Conservation (phyloP, 192 early-diverging fungal species). For the Rhizoclosmatium sp. region DNA sequence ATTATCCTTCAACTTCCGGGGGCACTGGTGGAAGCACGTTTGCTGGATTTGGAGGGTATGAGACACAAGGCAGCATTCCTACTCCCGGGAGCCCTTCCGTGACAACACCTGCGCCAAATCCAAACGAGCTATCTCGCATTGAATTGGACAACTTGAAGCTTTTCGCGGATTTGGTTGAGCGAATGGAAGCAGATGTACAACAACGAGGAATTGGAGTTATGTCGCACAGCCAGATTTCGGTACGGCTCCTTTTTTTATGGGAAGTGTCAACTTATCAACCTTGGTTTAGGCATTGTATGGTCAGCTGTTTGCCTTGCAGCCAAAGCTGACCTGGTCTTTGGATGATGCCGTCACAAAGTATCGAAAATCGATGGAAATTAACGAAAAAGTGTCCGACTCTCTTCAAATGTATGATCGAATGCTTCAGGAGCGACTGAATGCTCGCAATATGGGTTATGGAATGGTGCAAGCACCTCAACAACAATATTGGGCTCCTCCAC, state of each 20-base stretch:
- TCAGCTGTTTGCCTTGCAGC: constrained; percentile 87
- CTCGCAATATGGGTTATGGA: constrained; percentile 25
- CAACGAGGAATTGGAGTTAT: constrained; percentile 77
- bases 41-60: constrained; percentile 29
- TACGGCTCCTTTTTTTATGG: not conserved
- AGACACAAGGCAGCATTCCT: not conserved
- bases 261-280: not conserved
- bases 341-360: constrained; percentile 83
- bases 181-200: constrained; percentile 70
- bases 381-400: constrained; percentile 83
- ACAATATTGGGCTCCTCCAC: constrained; percentile 9
- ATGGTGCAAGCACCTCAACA: not conserved
- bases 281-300: constrained; percentile 68
- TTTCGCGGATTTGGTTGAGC: constrained; percentile 86
- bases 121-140: constrained; percentile 71
- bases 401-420: constrained; percentile 88
- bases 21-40: constrained; percentile 22
- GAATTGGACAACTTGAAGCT: constrained; percentile 92
- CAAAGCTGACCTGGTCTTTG: constrained; percentile 78
- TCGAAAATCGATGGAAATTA: constrained; percentile 76
- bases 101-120: constrained; percentile 27
- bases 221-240: constrained; percentile 56
- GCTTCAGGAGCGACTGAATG: constrained; percentile 69
- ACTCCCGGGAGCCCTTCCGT: constrained; percentile 14
- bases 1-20: constrained; percentile 13